These are phyloP conservation scores for Marasmius oreades DNA, from an alignment of 1,284 basidiomycete genomes.

Conservation along the genomic window DNA sequence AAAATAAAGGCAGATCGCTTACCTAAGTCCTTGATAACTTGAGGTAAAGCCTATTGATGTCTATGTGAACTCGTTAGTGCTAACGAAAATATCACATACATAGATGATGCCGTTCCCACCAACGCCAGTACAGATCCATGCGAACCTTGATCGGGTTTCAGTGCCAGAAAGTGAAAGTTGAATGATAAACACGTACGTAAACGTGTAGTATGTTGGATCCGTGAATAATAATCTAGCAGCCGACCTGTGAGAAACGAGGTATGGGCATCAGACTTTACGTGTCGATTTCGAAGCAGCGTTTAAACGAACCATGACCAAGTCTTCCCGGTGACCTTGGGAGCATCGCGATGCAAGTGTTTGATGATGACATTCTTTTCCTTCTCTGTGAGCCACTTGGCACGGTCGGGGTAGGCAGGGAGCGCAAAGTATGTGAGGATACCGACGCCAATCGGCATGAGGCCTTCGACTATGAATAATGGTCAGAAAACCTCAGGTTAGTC, in stretches of 20 bases:
- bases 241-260: neutral
- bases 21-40: constrained; percentile 21
- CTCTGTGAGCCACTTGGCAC: constrained; percentile 15
- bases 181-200: constrained; percentile 10
- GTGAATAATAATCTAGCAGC: constrained; percentile 12
- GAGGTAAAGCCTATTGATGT: constrained; percentile 11
- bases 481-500: neutral
- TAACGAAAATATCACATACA: neutral
- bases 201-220: constrained; percentile 19
- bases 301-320: constrained; percentile 13
- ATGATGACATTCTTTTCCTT: constrained; percentile 14
- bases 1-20: neutral
- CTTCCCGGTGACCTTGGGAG: constrained; percentile 15
- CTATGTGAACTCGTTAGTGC: neutral
- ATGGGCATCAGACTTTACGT: neutral
- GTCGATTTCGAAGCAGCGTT: neutral
- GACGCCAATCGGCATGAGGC: constrained; percentile 17
- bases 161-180: neutral
- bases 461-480: constrained; percentile 10
- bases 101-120: constrained; percentile 19
- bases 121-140: constrained; percentile 18
- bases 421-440: constrained; percentile 18
- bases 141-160: neutral
- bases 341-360: constrained; percentile 14
- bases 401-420: constrained; percentile 19